Evolutionary conservation across 2,329 filamentous ascomycete genomes (phyloP).

Genomic region (Colletotrichum simmondsii): DNA sequence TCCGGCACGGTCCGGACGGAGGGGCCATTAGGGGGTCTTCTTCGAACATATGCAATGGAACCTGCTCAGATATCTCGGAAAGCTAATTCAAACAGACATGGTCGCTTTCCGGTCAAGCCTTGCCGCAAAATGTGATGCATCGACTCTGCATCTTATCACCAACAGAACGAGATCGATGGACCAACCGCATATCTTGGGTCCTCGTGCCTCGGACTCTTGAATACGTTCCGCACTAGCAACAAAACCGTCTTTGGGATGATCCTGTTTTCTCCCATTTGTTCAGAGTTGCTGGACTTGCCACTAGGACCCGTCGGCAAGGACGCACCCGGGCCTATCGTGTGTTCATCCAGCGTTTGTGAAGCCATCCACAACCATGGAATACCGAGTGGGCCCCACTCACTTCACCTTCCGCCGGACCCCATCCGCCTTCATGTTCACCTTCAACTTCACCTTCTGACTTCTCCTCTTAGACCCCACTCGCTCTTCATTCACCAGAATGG

Average conservation of each 20-base stretch:
- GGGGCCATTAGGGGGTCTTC: background rate
- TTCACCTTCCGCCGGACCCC: background rate
- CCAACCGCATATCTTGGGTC: background rate
- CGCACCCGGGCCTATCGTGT: background rate
- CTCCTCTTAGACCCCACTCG: background rate
- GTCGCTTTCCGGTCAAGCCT: background rate
- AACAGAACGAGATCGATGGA: background rate
- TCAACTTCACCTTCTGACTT: background rate
- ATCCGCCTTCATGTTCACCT: background rate
- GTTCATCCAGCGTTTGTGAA: conserved; percentile 20
- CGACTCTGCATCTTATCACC: background rate
- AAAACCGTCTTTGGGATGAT: background rate
- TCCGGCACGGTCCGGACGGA: conserved; percentile 1
- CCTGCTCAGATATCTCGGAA: background rate
- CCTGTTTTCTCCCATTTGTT: background rate
- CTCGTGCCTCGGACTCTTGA: background rate
- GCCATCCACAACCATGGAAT: background rate
- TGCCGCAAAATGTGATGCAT: background rate
- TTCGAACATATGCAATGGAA: background rate
- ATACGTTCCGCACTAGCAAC: background rate
- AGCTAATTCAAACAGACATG: conserved; percentile 3
- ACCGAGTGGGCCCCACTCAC: background rate
- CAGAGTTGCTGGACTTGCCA: background rate
- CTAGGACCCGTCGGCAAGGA: background rate
- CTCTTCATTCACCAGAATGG: background rate